Evolutionary conservation across 2,329 filamentous ascomycete species (phyloP).

Genomic region (Neonectria neomacrospora): DNA sequence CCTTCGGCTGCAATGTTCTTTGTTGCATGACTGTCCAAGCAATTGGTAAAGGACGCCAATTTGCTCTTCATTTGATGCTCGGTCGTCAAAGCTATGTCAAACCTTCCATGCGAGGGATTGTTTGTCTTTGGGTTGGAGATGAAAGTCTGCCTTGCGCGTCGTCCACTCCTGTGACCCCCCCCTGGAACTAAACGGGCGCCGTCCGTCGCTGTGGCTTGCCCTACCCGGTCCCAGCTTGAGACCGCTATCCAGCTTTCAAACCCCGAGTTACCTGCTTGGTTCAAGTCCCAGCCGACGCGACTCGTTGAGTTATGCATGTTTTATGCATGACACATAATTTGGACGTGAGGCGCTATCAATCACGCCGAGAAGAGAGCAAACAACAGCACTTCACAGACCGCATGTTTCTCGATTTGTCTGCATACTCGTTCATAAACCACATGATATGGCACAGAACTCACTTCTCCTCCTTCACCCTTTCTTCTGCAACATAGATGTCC

Average conservation of each 20-base stretch:
- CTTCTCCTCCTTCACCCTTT: slow-evolving; percentile 31
- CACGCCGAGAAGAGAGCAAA: neutral
- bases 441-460: neutral
- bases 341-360: neutral
- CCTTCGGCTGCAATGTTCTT: neutral
- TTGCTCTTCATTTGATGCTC: neutral
- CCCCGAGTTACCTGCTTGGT: neutral
- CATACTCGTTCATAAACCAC: neutral
- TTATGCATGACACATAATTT: neutral
- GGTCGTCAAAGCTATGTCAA: no score
- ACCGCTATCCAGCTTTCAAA: neutral
- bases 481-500: slow-evolving; percentile 45
- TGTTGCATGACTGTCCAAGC: neutral
- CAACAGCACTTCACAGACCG: neutral
- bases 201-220: slow-evolving; percentile 8
- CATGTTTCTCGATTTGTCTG: slow-evolving; percentile 1
- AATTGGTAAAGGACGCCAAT: neutral
- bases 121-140: neutral
- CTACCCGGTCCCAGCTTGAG: slow-evolving; percentile 1
- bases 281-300: neutral
- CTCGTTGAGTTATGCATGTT: neutral
- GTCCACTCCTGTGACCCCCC: neutral
- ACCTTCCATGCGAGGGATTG: neutral
- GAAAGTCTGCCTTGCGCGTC: neutral
- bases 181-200: slow-evolving; percentile 8